Percentiles rank a stretch among this genome's conserved stretches.
phyloP scores from a whole-genome alignment of 176 grass and related monocot species.

The Rhipidocladum racemiflorum region DNA sequence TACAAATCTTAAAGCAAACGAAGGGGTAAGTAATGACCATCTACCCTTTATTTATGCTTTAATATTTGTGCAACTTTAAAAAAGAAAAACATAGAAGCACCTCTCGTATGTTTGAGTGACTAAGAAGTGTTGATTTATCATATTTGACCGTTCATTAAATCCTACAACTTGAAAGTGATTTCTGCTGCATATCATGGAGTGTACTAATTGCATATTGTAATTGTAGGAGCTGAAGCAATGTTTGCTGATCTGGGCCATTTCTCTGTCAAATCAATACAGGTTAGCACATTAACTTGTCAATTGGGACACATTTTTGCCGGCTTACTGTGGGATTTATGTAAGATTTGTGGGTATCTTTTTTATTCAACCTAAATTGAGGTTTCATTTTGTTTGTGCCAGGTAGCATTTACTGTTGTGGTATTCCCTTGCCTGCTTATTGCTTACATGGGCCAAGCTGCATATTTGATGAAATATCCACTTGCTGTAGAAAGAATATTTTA shows the following conservation, averaged over 20 bases:
- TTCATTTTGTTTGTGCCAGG: slow-evolving; percentile 44
- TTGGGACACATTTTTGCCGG: neutral
- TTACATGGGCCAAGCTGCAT: slow-evolving; percentile 99
- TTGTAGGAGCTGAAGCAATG: slow-evolving; percentile 98
- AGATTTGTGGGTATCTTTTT: neutral
- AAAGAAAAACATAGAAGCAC: too few relatives aligned
- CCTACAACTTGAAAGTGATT: neutral
- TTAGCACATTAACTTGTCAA: slow-evolving; percentile 26
- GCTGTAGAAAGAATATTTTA: slow-evolving; percentile 81
- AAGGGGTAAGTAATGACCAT: too few relatives aligned
- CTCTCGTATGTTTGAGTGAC: neutral
- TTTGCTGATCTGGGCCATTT: slow-evolving; percentile 99
- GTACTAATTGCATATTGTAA: slow-evolving; percentile 31
- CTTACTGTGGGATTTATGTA: neutral
- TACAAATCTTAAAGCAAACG: too few relatives aligned
- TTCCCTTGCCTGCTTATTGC: slow-evolving; percentile 94
- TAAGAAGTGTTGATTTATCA: neutral
- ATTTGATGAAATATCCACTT: slow-evolving; percentile 77
- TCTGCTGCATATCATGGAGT: neutral
- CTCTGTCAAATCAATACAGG: slow-evolving; percentile 98
- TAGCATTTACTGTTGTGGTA: slow-evolving; percentile 85
- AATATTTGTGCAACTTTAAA: too few relatives aligned
- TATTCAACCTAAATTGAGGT: neutral
- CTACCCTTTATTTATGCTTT: too few relatives aligned
- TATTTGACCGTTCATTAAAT: neutral